These are phyloP conservation scores for Chaetoscypha palmicola DNA, from an alignment of 2,329 filamentous ascomycete species.

Conservation along the genomic window DNA sequence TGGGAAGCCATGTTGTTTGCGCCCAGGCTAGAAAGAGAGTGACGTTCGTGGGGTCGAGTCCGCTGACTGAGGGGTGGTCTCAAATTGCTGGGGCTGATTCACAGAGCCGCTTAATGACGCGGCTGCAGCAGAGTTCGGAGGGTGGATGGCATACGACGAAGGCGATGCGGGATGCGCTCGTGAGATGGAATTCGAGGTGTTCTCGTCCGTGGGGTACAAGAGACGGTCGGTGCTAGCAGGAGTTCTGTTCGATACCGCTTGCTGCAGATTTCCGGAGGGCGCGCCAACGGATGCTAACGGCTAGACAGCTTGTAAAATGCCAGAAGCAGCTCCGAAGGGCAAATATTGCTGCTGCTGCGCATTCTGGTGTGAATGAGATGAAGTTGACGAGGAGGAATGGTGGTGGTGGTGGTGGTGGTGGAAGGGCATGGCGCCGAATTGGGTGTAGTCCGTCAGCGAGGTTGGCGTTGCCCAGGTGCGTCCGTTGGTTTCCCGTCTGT, in stretches of 20 bases:
- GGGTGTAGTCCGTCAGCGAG: too few species aligned
- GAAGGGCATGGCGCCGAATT: slow-evolving; percentile 26
- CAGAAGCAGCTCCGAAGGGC: slow-evolving; percentile 20
- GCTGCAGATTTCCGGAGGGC: slow-evolving; percentile 21
- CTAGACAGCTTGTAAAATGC: slow-evolving; percentile 27
- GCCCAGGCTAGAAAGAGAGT: slow-evolving; percentile 45
- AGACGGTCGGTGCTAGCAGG: slow-evolving; percentile 38
- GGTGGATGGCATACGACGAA: slow-evolving; percentile 19
- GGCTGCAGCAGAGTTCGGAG: slow-evolving; percentile 18
- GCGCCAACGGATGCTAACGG: slow-evolving; percentile 27
- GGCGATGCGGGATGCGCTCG: slow-evolving; percentile 29
- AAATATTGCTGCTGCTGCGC: slow-evolving; percentile 21
- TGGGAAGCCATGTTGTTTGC: slow-evolving; percentile 29
- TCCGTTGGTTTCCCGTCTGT: too few species aligned
- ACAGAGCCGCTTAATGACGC: slow-evolving; percentile 29
- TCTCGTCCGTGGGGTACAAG: slow-evolving; percentile 33
- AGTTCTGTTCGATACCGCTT: slow-evolving; percentile 14
- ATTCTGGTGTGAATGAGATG: slow-evolving; percentile 10
- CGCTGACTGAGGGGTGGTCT: slow-evolving; percentile 44
- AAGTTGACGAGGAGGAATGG: slow-evolving; percentile 16
- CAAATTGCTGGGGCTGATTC: slow-evolving; percentile 41
- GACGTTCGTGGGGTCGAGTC: slow-evolving; percentile 48
- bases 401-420: too few species aligned
- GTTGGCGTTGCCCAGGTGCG: too few species aligned
- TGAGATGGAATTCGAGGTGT: slow-evolving; percentile 28